A percentile compares a stretch with the other conserved stretches of the same genome.
Evolutionary conservation across 2,329 filamentous ascomycete species (phyloP).

Genomic region (Emmonsiellopsis sp.): DNA sequence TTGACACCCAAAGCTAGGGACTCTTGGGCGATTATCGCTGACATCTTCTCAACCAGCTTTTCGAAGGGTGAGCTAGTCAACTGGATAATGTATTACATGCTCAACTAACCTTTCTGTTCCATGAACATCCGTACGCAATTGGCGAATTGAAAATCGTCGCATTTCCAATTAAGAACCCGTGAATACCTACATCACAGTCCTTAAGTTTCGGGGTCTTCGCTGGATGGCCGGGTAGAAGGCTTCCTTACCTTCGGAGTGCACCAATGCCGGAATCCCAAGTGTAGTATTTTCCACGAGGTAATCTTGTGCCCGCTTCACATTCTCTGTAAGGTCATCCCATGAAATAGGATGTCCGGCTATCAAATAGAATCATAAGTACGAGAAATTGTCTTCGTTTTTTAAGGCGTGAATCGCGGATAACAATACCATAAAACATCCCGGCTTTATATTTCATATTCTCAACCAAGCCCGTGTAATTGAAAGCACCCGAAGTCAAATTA

Average conservation of each 20-base stretch:
- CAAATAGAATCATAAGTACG: neutral
- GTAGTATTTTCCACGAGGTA: constrained; percentile 59
- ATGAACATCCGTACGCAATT: constrained; percentile 62
- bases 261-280: constrained; percentile 61
- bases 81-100: neutral
- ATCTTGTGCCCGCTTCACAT: constrained; percentile 57
- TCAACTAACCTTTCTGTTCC: constrained; percentile 45
- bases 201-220: neutral
- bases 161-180: constrained; percentile 62
- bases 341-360: constrained; percentile 49
- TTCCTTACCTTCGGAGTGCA: constrained; percentile 55
- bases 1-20: constrained; percentile 59
- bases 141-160: constrained; percentile 73
- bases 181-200: constrained; percentile 35
- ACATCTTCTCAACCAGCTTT: constrained; percentile 56
- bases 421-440: constrained; percentile 53
- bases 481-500: constrained; percentile 54
- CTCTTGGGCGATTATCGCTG: constrained; percentile 54
- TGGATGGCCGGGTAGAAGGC: neutral
- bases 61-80: neutral
- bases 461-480: constrained; percentile 58
- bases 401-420: neutral
- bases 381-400: neutral
- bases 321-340: constrained; percentile 53
- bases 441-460: constrained; percentile 57